Base-by-base conservation (phyloP, 306 rosid genomes). In the Begonia loranthoides region DNA sequence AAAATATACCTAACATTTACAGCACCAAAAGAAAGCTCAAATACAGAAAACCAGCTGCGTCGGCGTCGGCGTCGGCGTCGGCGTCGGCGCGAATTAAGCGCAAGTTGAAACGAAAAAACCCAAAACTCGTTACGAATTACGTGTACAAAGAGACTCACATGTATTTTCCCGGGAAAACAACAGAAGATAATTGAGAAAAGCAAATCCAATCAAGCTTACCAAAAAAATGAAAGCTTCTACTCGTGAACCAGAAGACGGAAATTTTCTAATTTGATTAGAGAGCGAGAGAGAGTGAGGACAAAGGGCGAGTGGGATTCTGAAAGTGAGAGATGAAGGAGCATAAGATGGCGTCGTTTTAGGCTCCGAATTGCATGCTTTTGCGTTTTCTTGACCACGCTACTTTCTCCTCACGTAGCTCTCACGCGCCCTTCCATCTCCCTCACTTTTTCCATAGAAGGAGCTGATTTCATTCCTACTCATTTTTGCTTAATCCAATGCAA, bases 261-360 rank as follows among this genome's bases (percentile, higher is more conserved):
- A 57, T 67, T 71, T 63, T 79, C 75, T 67, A 73, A 78, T 84
- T 77, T 77, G 71, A 60, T 55, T 62, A 64, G 44, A 54, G 44
- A 50, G 59, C n/a, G n/a, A 44, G 45, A 16, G 46, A 15, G 50
- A 60, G 55, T 50, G 34, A 44, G 53, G 13, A 17, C 45, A 17
- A 38, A 5, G 17, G 17, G 3, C 34, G 53, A 68, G 65, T 49
- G 66, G 48, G 54, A 12, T 28, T 38, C 36, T 44, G 16, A 12
- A 40, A 33, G 53, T 6, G 50, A 52, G 45, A 46, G 15, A 10
- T 34, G 51, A 45, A 38, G 19, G 15, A 36, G 40, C 41, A 13
- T 17, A 45, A 13, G 38, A 55, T 21, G 43, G 55, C 34, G 60
- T 51, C 62, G 52, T 38, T 60, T 62, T 50, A 41, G 22, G 62